phyloP scores from a whole-genome alignment of 2,329 filamentous ascomycete genomes.

The Calonectria montana region DNA sequence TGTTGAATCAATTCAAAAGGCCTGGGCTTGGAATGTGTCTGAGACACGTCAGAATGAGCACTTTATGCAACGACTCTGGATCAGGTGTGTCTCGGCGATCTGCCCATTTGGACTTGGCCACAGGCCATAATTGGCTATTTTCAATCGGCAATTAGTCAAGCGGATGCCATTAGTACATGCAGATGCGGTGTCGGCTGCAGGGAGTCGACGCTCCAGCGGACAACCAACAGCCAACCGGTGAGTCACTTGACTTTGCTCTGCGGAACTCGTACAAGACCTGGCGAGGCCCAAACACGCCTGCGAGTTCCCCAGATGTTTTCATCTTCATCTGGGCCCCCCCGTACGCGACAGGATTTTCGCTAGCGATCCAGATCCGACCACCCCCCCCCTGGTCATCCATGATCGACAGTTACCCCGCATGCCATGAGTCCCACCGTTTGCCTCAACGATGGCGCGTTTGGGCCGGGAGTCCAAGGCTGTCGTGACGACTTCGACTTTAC shows the following conservation, averaged over 20 bases:
- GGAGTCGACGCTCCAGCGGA: neutral
- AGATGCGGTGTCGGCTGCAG: neutral
- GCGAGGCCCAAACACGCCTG: too few relatives aligned
- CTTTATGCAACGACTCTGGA: neutral
- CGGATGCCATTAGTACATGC: neutral
- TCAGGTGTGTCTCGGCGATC: neutral
- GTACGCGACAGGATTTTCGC: neutral
- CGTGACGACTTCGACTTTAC: slow-evolving; percentile 64
- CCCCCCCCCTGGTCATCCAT: neutral
- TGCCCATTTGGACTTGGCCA: neutral
- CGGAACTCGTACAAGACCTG: neutral
- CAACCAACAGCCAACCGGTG: neutral
- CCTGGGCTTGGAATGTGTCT: neutral
- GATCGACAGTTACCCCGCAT: neutral
- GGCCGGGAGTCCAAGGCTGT: slow-evolving; percentile 58
- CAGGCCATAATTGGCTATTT: neutral
- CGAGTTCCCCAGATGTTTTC: too few relatives aligned
- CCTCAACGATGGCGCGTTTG: slow-evolving; percentile 53
- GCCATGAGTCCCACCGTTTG: slow-evolving; percentile 43
- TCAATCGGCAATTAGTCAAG: neutral
- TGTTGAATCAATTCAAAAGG: too few relatives aligned
- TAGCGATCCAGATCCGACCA: neutral
- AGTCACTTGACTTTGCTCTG: neutral
- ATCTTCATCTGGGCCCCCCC: too few relatives aligned
- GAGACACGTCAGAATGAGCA: neutral